Base-by-base conservation (phyloP, 768 basidiomycete species). In the Butyriboletus loyo region DNA sequence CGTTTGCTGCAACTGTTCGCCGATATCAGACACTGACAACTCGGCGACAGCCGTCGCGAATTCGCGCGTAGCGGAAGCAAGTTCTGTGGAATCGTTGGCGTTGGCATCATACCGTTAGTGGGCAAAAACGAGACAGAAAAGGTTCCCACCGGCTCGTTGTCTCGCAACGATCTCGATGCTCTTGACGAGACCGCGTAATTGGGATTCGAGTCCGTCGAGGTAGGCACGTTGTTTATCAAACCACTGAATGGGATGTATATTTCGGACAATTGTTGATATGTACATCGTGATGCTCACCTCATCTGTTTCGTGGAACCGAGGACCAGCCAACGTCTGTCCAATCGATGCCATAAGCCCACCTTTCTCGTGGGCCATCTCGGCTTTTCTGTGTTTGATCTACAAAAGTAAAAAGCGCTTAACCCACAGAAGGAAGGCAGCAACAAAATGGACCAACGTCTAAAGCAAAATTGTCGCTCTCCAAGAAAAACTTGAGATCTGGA, bases 381-480 rank as follows among this genome's bases (percentile, higher is more conserved):
- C 80, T 63, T 89, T 90, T 51, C 87, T 77, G 55, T 92, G 92
- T 65, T 95, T 96, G 60, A 93, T 93, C 94, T 92, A 64, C 21
- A 49, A 49, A 46, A 37, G 28, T n/a, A 50, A 44, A 35, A 30
- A 0, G 21, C 4, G 24, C 22, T 25, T 55, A 27, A 47, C 24
- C 10, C 22, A 34, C 22, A 31, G 49, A 49, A 41, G 24, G 28
- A 21, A 32, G 21, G 4, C 1, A 68, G 8, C 15, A 45, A 22
- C 19, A 3, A 41, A 24, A 38, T 13, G 17, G 4, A 73, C 92
- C 69, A 46, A 94, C 92, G 71, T 98, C 97, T 50, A 93, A 73
- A 13, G 87, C 74, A 68, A 98, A 98, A 5, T 82, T 86, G 66
- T 99, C 97, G 62, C 87, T 90, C 68, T 98, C 96, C 64, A 99